A percentile compares a stretch with the other conserved stretches of the same genome.
phyloP scores from a whole-genome alignment of 805 yeast species.

The Ogataea wickerhamii region DNA sequence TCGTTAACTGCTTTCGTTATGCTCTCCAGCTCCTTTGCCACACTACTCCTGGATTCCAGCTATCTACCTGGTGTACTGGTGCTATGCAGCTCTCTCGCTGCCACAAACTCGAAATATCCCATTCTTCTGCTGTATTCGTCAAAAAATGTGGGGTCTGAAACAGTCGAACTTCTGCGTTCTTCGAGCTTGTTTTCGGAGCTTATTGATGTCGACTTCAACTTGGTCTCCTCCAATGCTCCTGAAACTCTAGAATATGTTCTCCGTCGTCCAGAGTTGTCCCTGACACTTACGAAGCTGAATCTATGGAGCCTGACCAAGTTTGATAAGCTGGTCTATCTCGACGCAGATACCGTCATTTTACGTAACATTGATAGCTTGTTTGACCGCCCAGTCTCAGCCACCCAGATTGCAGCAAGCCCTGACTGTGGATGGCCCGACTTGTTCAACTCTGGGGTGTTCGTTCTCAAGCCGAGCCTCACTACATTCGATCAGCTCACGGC shows the following conservation, averaged over 20 bases:
- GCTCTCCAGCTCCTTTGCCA: constrained; percentile 27
- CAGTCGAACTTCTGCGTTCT: constrained; percentile 8
- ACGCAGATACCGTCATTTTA: constrained; percentile 52
- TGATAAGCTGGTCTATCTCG: constrained; percentile 55
- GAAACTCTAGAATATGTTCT: constrained; percentile 20
- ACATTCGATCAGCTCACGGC: constrained; percentile 41
- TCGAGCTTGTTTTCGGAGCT: constrained; percentile 17
- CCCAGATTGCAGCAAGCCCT: constrained; percentile 53
- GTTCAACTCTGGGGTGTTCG: constrained; percentile 77
- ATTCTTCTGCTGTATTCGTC: constrained; percentile 24
- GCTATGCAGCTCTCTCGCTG: constrained; percentile 26
- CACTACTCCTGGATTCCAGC: constrained; percentile 32
- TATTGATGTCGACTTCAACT: constrained; percentile 22
- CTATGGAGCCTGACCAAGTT: constrained; percentile 45
- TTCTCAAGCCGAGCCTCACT: constrained; percentile 47
- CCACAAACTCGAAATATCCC: constrained; percentile 18
- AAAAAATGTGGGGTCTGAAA: constrained; percentile 12
- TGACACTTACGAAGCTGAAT: constrained; percentile 51
- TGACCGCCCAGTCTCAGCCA: constrained; percentile 19
- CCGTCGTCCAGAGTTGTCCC: constrained; percentile 29
- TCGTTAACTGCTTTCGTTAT: too few species aligned
- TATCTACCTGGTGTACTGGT: constrained; percentile 38
- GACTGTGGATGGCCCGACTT: constrained; percentile 93
- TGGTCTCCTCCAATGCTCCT: constrained; percentile 20
- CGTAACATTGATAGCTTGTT: constrained; percentile 32